A percentile compares a stretch with the other conserved stretches of the same genome.
phyloP scores from a whole-genome alignment of 257 asterid genomes.

The Coffea canephora region DNA sequence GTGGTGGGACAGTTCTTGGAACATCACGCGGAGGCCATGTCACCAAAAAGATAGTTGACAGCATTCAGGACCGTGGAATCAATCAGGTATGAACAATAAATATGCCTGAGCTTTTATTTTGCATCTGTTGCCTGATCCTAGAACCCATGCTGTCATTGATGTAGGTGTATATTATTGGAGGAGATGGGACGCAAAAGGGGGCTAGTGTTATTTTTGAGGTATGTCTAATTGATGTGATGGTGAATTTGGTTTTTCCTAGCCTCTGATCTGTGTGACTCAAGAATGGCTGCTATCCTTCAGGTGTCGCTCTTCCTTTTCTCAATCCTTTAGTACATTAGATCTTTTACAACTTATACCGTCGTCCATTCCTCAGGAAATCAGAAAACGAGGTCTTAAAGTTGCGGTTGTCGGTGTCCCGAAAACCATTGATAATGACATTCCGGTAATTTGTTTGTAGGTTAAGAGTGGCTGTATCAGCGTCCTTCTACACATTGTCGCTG shows the following conservation, averaged over 20 bases:
- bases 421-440: conserved; percentile 91
- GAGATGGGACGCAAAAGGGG: conserved; percentile 95
- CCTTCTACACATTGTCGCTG: background rate
- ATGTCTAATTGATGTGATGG: conserved; percentile 4
- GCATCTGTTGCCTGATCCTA: background rate
- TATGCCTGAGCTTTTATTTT: background rate
- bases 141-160: background rate
- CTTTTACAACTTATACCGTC: background rate
- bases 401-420: conserved; percentile 85
- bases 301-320: background rate
- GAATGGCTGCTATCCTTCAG: background rate
- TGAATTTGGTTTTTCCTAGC: background rate
- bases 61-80: conserved; percentile 91
- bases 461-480: background rate
- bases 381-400: conserved; percentile 79
- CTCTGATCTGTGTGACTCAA: background rate
- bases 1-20: conserved; percentile 88
- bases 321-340: background rate
- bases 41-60: conserved; percentile 82
- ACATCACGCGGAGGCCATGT: conserved; percentile 85
- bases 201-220: conserved; percentile 92
- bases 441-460: conserved; percentile 38
- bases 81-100: conserved; percentile 54
- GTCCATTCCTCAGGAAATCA: conserved; percentile 56
- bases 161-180: conserved; percentile 90